Evolutionary conservation across 306 rosid species (phyloP).

Genomic region (Acmispon strigosus): DNA sequence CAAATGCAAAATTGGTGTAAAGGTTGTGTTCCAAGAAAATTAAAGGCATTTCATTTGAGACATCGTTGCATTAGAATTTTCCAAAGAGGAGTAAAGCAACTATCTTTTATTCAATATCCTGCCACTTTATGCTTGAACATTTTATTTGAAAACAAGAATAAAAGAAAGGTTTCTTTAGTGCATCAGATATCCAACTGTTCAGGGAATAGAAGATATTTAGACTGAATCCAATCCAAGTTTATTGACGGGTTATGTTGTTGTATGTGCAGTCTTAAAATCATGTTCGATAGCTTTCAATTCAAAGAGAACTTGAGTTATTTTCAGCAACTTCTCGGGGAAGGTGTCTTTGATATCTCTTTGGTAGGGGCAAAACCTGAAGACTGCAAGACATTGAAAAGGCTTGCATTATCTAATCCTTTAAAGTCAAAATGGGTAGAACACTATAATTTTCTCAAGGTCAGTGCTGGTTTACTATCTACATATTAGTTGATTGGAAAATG

Average conservation of each 20-base stretch:
- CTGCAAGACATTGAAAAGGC: constrained; percentile 63
- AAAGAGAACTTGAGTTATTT: constrained; percentile 64
- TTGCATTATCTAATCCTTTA: constrained; percentile 47
- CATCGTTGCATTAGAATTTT: neutral
- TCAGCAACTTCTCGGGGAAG: constrained; percentile 81
- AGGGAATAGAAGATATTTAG: neutral
- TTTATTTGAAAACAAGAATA: neutral
- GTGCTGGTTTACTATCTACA: constrained; percentile 19
- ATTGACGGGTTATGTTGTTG: constrained; percentile 21
- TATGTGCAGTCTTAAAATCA: constrained; percentile 61
- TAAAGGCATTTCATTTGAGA: neutral
- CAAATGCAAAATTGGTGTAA: neutral
- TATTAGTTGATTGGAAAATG: neutral
- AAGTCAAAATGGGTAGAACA: constrained; percentile 79
- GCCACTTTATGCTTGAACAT: neutral
- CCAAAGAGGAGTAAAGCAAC: neutral
- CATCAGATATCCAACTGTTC: neutral
- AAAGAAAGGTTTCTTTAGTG: neutral
- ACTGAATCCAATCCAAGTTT: neutral
- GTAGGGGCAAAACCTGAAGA: constrained; percentile 57
- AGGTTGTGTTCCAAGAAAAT: neutral
- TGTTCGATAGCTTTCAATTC: constrained; percentile 75
- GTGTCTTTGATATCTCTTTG: constrained; percentile 65
- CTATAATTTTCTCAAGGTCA: constrained; percentile 73
- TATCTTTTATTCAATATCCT: neutral